A percentile compares a stretch with the other conserved stretches of the same genome.
phyloP scores from a whole-genome alignment of 352 stramenopile genomes.

The Phytophthora vignae region DNA sequence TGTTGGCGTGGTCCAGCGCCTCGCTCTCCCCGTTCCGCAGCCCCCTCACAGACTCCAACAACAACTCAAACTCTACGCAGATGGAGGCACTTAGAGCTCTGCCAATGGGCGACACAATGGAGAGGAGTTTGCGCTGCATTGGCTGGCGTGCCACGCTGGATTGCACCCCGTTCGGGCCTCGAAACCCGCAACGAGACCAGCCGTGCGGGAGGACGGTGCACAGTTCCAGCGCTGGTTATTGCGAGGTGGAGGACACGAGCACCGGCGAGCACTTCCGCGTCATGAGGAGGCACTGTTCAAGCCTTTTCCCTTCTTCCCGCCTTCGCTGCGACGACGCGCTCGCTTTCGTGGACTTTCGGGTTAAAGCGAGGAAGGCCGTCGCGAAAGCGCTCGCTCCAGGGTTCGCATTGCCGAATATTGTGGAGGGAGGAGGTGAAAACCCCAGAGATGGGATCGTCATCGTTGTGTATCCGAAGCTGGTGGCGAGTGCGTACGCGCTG shows the following conservation, averaged over 20 bases:
- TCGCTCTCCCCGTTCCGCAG: conserved; percentile 10
- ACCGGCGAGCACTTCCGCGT: conserved; percentile 38
- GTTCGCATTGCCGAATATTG: conserved; percentile 30
- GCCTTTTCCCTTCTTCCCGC: conserved; percentile 25
- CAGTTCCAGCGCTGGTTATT: conserved; percentile 45
- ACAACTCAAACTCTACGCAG: neutral
- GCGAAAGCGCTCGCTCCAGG: conserved; percentile 24
- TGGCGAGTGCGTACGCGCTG: conserved; percentile 48
- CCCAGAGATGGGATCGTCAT: conserved; percentile 53
- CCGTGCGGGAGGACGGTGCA: conserved; percentile 22
- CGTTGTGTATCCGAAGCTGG: conserved; percentile 58
- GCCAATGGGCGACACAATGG: conserved; percentile 21
- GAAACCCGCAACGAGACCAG: conserved; percentile 18
- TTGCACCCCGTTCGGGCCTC: conserved; percentile 27
- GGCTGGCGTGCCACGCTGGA: conserved; percentile 30
- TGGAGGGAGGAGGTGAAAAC: neutral
- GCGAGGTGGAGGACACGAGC: conserved; percentile 41
- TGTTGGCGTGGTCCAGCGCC: conserved; percentile 20
- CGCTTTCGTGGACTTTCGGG: conserved; percentile 43
- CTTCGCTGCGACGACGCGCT: conserved; percentile 51
- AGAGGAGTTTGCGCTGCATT: conserved; percentile 27
- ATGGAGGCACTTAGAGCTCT: conserved; percentile 3
- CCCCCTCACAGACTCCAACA: neutral
- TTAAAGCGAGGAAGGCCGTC: conserved; percentile 17
- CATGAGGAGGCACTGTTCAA: conserved; percentile 39